A percentile compares a stretch with the other conserved stretches of the same genome.
Evolutionary conservation across 2,329 filamentous ascomycete genomes (phyloP).

Genomic region (Stenocarpella maydis): DNA sequence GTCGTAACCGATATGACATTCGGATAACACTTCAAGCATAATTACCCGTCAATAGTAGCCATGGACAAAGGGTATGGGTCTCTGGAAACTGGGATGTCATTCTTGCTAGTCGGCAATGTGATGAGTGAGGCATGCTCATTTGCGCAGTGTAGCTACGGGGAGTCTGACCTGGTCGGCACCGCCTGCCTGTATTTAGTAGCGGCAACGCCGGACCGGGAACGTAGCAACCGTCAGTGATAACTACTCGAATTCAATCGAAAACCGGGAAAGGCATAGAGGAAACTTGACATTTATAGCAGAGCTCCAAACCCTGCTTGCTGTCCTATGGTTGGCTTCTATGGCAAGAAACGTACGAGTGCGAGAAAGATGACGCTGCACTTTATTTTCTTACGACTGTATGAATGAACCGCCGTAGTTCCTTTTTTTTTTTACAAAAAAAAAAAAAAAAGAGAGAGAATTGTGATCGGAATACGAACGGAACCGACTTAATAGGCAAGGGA

Average conservation of each 20-base stretch:
- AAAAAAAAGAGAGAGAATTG: too few relatives aligned
- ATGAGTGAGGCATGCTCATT: too few relatives aligned
- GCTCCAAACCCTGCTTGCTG: too few relatives aligned
- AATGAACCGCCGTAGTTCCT: too few relatives aligned
- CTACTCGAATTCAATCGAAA: neutral
- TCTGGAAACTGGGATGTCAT: too few relatives aligned
- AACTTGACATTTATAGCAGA: neutral
- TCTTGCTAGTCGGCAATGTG: neutral
- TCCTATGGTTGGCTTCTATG: neutral
- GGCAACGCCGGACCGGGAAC: neutral
- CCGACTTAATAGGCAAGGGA: too few relatives aligned
- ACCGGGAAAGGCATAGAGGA: neutral
- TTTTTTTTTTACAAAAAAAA: too few relatives aligned
- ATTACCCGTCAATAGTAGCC: accelerated
- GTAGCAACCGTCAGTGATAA: neutral
- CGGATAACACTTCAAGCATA: neutral
- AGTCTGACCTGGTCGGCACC: neutral
- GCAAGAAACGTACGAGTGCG: neutral
- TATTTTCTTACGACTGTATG: too few relatives aligned
- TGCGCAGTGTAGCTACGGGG: accelerated
- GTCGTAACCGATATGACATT: too few relatives aligned
- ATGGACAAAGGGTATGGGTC: too few relatives aligned
- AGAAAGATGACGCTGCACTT: neutral
- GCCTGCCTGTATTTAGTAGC: neutral
- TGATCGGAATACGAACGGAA: too few relatives aligned